Evolutionary conservation across 2,329 filamentous ascomycete genomes (phyloP).

Genomic region (Cadophora sp.): DNA sequence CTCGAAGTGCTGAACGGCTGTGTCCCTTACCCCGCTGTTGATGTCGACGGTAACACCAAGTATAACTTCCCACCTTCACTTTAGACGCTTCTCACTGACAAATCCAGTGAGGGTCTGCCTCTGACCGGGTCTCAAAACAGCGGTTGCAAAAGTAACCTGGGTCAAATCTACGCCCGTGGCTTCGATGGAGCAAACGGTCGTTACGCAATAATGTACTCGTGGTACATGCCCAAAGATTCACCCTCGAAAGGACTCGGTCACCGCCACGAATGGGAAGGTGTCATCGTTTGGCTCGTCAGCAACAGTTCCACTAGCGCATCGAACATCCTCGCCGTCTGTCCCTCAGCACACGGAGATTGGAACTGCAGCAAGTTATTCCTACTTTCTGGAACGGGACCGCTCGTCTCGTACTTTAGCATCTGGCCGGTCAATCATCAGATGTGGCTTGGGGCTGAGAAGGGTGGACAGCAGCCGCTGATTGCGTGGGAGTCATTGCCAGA

Average conservation of each 20-base stretch:
- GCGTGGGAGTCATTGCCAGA: conserved; percentile 52
- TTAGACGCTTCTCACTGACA: background rate
- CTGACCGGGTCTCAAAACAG: conserved; percentile 48
- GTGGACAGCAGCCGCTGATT: conserved; percentile 49
- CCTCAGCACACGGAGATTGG: conserved; percentile 58
- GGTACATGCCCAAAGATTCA: conserved; percentile 56
- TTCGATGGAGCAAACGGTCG: conserved; percentile 47
- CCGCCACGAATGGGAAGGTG: conserved; percentile 62
- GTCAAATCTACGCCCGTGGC: conserved; percentile 58
- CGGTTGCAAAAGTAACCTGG: conserved; percentile 52
- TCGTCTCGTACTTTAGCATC: conserved; percentile 55
- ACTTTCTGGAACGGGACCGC: conserved; percentile 50
- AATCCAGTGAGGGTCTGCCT: conserved; percentile 36
- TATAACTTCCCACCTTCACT: conserved; percentile 43
- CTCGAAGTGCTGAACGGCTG: conserved; percentile 64
- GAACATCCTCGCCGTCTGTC: conserved; percentile 56
- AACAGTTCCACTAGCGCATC: conserved; percentile 40
- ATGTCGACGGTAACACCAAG: conserved; percentile 63
- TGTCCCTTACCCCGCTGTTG: conserved; percentile 67
- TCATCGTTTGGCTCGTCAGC: conserved; percentile 57
- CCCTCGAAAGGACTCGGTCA: conserved; percentile 52
- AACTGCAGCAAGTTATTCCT: conserved; percentile 51
- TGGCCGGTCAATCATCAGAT: conserved; percentile 54
- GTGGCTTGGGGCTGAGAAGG: conserved; percentile 47
- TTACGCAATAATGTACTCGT: conserved; percentile 59